Percentiles rank a stretch among this genome's conserved stretches.
Evolutionary conservation across 805 yeast genomes (phyloP).

Genomic region (Yamadazyma tumulicola): DNA sequence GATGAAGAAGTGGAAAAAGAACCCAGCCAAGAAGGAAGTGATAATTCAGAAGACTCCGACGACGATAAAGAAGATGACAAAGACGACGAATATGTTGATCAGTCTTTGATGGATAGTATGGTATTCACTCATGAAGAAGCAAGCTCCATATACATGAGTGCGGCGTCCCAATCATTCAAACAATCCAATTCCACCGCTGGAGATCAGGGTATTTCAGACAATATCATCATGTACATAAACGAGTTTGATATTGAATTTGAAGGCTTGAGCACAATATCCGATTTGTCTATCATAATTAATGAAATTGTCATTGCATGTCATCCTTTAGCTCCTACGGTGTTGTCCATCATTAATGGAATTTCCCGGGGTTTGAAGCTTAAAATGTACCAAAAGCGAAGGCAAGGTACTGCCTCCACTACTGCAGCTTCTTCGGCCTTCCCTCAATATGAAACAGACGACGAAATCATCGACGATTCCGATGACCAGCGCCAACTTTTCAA

Average conservation of each 20-base stretch:
- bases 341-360: conserved; percentile 35
- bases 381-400: conserved; percentile 25
- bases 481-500: conserved; percentile 27
- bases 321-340: conserved; percentile 39
- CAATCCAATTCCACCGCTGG: background rate
- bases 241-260: conserved; percentile 41
- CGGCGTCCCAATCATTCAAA: conserved; percentile 51
- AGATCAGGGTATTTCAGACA: conserved; percentile 5
- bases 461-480: conserved; percentile 7
- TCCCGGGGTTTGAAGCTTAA: conserved; percentile 32
- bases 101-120: conserved; percentile 53
- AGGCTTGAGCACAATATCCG: conserved; percentile 36
- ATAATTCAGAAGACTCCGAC: conserved; percentile 30
- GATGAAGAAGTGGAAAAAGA: conserved; percentile 11
- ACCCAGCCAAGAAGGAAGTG: conserved; percentile 18
- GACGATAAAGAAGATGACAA: conserved; percentile 15
- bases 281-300: conserved; percentile 39
- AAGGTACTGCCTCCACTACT: conserved; percentile 1
- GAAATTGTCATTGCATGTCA: conserved; percentile 40
- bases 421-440: conserved; percentile 17
- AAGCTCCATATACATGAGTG: conserved; percentile 77
- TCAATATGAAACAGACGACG: conserved; percentile 19
- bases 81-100: conserved; percentile 14
- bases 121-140: conserved; percentile 68
- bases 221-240: conserved; percentile 28